Evolutionary conservation across 805 yeast species (phyloP).

Genomic region (Saturnispora sekii): DNA sequence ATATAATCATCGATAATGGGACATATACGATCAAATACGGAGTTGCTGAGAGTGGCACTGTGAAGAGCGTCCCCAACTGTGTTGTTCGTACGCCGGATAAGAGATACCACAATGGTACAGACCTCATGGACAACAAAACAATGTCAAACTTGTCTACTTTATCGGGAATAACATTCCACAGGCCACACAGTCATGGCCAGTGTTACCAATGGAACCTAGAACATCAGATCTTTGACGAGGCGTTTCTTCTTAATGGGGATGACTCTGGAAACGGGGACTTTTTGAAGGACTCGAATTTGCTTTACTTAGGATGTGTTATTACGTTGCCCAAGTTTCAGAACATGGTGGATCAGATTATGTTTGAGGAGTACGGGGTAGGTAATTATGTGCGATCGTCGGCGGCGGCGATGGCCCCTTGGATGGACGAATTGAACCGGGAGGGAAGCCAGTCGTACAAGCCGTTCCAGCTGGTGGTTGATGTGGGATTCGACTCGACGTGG

Average conservation of each 20-base stretch:
- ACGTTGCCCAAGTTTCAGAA: conserved; percentile 73
- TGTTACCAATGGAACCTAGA: conserved; percentile 86
- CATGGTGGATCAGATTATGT: conserved; percentile 82
- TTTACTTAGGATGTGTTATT: conserved; percentile 73
- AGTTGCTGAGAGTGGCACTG: conserved; percentile 26
- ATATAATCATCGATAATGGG: conserved; percentile 79
- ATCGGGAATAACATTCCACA: conserved; percentile 59
- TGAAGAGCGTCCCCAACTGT: conserved; percentile 59
- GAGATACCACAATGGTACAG: conserved; percentile 62
- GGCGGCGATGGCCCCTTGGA: conserved; percentile 55
- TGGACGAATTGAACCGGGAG: background rate
- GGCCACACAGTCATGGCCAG: conserved; percentile 88
- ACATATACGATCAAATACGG: conserved; percentile 73
- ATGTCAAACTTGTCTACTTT: conserved; percentile 45
- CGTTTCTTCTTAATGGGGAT: conserved; percentile 35
- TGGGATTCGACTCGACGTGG: conserved; percentile 85
- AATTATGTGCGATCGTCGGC: conserved; percentile 59
- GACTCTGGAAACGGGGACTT: conserved; percentile 29
- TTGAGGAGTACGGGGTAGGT: conserved; percentile 85
- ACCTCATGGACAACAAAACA: conserved; percentile 24
- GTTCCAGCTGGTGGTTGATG: conserved; percentile 73
- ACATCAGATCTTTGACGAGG: conserved; percentile 83
- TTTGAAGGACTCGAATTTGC: conserved; percentile 42
- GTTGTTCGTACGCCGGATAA: conserved; percentile 71
- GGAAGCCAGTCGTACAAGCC: conserved; percentile 29